Base-by-base conservation (phyloP, 768 basidiomycete genomes). In the Xerocomellus amylosporus region DNA sequence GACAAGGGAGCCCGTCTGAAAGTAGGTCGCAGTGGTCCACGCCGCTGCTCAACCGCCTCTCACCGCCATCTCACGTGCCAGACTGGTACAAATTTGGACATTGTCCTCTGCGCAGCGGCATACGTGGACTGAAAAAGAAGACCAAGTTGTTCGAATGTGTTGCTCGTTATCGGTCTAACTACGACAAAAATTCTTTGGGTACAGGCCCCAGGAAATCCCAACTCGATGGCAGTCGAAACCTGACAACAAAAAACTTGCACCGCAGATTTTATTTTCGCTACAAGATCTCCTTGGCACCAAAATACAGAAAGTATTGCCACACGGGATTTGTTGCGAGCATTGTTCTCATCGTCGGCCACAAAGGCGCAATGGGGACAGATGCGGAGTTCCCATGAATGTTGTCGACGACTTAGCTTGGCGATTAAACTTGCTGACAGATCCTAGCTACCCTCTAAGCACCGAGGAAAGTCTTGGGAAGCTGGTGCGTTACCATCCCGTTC, bases 31-130 rank as follows among this genome's bases (percentile, higher is more conserved):
- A 41, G 55, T 24, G 8, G 42, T 44, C 52, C 49, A 51, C 58
- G 47, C 41, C 8, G 41, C 39, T 15, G 36, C 43, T 46, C 36
- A 24, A 28, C 30, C 31, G 14, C 36, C 38, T 17, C 51, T 37
- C 42, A 33, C 34, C 13, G 34, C 8, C 24, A 19, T 2, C 62
- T 62, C 64, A 65, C 64, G 64, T 65, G 64, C 49, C 58, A 6
- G 8, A 8, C 22, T 13, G 1, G 13, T 45, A 64, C 52, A 46
- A 53, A 66, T 64, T 59, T 60, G 24, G 63, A 51, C 22, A 24
- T 13, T 13, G 39, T 20, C 39, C 4, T 19, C 9, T 40, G 15
- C 36, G 17, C 36, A 17, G 36, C 8, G 4, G 31, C 12, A 36
- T 15, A 10, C 38, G 12, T 20, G 38, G 19, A 30, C 47, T 28